phyloP scores from a whole-genome alignment of 2,329 filamentous ascomycete genomes.

The Nigrospora sphaerica region DNA sequence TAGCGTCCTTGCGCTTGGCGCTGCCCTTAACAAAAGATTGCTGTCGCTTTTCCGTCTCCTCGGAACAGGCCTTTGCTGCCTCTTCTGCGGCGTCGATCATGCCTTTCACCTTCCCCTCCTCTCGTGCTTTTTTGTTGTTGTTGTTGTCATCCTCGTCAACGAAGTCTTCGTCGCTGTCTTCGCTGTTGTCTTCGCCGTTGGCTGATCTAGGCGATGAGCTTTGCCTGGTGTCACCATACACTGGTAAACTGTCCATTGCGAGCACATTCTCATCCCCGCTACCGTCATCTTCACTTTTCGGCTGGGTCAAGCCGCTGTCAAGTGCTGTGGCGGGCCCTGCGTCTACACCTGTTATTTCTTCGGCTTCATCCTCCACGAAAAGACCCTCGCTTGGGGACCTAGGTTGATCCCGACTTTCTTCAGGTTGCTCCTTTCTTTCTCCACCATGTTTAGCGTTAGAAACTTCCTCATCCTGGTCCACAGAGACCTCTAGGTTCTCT shows the following conservation, averaged over 20 bases:
- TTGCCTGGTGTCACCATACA: too few species aligned
- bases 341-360: background rate
- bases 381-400: slow-evolving; percentile 18
- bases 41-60: slow-evolving; percentile 32
- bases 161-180: too few species aligned
- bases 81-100: slow-evolving; percentile 15
- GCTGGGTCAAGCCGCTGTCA: too few species aligned
- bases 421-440: background rate
- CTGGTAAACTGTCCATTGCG: too few species aligned
- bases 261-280: too few species aligned
- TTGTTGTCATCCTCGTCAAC: slow-evolving; percentile 46
- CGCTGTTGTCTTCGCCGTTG: too few species aligned
- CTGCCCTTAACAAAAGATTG: slow-evolving; percentile 43
- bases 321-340: too few species aligned
- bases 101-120: slow-evolving; percentile 15
- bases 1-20: slow-evolving; percentile 51
- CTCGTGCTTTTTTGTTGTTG: slow-evolving; percentile 46
- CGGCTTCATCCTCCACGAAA: slow-evolving; percentile 21
- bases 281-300: too few species aligned
- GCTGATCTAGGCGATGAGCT: too few species aligned
- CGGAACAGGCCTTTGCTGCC: slow-evolving; percentile 15
- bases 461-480: slow-evolving; percentile 10
- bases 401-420: slow-evolving; percentile 6
- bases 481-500: slow-evolving; percentile 7
- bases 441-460: slow-evolving; percentile 19